Conservation (phyloP, 2,329 filamentous ascomycete species). For the Paracoccidioides lutzii region DNA sequence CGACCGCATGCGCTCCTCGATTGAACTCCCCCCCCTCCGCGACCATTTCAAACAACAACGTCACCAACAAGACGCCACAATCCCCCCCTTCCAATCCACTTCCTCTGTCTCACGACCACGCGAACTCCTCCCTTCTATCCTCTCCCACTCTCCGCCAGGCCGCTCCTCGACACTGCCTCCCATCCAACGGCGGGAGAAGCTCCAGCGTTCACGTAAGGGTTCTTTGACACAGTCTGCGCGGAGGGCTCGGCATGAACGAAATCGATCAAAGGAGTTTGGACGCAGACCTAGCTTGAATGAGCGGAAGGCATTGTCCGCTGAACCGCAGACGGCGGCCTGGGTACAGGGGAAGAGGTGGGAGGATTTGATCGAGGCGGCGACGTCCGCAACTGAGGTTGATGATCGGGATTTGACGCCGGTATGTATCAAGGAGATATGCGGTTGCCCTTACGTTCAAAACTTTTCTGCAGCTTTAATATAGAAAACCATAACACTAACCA, state of each 20-base stretch:
- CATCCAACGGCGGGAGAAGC: conserved; percentile 59
- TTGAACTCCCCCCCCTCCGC: conserved; percentile 61
- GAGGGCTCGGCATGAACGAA: conserved; percentile 66
- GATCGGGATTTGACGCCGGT: conserved; percentile 77
- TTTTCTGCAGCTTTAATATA: conserved; percentile 8
- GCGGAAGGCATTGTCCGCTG: conserved; percentile 73
- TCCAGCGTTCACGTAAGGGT: conserved; percentile 65
- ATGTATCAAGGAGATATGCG: conserved; percentile 35
- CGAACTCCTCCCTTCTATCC: conserved; percentile 69
- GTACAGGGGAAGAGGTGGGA: conserved; percentile 83
- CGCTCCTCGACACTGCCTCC: conserved; percentile 82
- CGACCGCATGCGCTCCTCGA: conserved; percentile 49
- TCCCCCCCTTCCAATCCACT: conserved; percentile 50
- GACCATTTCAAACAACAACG: conserved; percentile 58
- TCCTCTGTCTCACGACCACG: conserved; percentile 50
- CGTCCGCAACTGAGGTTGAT: conserved; percentile 79
- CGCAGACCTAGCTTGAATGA: conserved; percentile 62
- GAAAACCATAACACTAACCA: not conserved
- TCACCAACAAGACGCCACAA: too few species aligned
- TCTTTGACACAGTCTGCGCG: conserved; percentile 63
- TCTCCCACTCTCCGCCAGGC: conserved; percentile 69
- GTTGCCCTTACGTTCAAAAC: conserved; percentile 12
- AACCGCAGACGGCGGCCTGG: conserved; percentile 61
- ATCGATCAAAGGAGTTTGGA: conserved; percentile 60
- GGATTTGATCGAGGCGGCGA: conserved; percentile 86